Percentiles rank a stretch among this genome's conserved stretches.
phyloP scores from a whole-genome alignment of 1,284 basidiomycete species.

The Phellopilus nigrolimitatus region DNA sequence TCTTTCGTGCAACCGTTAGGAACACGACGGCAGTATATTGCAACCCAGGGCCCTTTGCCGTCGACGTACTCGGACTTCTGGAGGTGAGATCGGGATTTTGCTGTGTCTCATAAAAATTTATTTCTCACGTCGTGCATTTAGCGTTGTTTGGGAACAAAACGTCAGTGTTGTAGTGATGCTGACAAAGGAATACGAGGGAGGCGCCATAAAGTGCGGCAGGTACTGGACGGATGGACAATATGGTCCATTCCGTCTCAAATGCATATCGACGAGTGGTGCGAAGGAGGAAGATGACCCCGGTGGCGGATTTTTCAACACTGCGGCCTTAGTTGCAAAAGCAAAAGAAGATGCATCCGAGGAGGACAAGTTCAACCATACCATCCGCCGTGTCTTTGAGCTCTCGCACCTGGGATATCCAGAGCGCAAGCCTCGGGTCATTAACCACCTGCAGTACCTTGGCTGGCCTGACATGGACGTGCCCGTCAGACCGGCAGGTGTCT shows the following conservation, averaged over 20 bases:
- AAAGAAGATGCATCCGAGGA: slow-evolving; percentile 15
- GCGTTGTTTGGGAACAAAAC: slow-evolving; percentile 78
- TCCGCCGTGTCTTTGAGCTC: slow-evolving; percentile 70
- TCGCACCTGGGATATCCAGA: slow-evolving; percentile 55
- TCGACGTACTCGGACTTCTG: slow-evolving; percentile 93
- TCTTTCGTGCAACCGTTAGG: slow-evolving; percentile 85
- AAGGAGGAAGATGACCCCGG: slow-evolving; percentile 7
- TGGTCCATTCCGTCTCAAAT: slow-evolving; percentile 62
- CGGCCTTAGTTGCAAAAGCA: slow-evolving; percentile 1
- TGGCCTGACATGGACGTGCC: slow-evolving; percentile 97
- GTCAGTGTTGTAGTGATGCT: slow-evolving; percentile 83
- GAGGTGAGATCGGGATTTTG: slow-evolving; percentile 55
- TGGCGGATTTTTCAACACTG: slow-evolving; percentile 9
- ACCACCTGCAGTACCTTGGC: slow-evolving; percentile 84
- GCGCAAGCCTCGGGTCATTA: slow-evolving; percentile 53
- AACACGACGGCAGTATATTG: slow-evolving; percentile 82
- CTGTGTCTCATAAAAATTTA: slow-evolving; percentile 1
- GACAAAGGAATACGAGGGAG: slow-evolving; percentile 87
- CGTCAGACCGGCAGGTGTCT: slow-evolving; percentile 67
- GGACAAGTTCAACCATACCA: slow-evolving; percentile 34
- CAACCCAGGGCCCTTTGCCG: slow-evolving; percentile 92
- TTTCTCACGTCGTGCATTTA: too few relatives aligned
- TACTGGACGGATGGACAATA: slow-evolving; percentile 82
- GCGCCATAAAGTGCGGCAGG: slow-evolving; percentile 84
- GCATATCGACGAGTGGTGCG: slow-evolving; percentile 57